These are phyloP conservation scores for Sequoiadendron giganteum DNA, from an alignment of 75 land plant genomes.

Conservation along the genomic window DNA sequence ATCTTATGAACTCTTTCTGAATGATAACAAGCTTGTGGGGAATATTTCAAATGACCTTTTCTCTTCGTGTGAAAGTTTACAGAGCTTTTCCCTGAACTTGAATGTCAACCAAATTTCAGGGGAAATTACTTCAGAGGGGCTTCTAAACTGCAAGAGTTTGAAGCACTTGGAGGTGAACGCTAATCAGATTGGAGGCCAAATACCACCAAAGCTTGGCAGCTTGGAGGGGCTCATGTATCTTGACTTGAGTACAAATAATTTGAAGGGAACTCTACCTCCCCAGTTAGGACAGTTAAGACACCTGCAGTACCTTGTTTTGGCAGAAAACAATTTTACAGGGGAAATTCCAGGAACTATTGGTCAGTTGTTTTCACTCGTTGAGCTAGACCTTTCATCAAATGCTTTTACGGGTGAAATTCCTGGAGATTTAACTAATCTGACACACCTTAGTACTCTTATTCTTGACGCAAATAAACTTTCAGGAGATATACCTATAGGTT, in stretches of 20 bases:
- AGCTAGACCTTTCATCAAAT: constrained; percentile 68
- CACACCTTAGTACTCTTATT: constrained; percentile 24
- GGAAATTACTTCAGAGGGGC: constrained; percentile 19
- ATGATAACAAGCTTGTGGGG: constrained; percentile 63
- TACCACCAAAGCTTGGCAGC: constrained; percentile 43
- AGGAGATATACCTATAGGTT: constrained; percentile 61
- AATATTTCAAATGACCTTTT: constrained; percentile 34
- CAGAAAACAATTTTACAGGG: constrained; percentile 56
- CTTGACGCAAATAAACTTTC: constrained; percentile 58
- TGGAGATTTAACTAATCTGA: constrained; percentile 38
- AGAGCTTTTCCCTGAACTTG: constrained; percentile 51
- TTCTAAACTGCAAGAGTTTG: constrained; percentile 40
- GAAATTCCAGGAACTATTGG: constrained; percentile 57
- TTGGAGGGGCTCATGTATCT: constrained; percentile 33
- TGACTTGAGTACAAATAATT: constrained; percentile 48
- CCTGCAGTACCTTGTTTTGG: constrained; percentile 47
- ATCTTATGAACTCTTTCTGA: constrained; percentile 45
- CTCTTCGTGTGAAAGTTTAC: constrained; percentile 29
- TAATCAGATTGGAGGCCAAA: constrained; percentile 49
- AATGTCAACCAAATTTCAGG: constrained; percentile 61
- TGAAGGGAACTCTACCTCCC: constrained; percentile 51
- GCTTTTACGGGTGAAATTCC: constrained; percentile 62
- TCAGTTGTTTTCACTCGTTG: constrained; percentile 33
- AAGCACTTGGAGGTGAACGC: constrained; percentile 43
- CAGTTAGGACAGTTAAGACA: constrained; percentile 37